Percentiles rank a stretch among this genome's conserved stretches.
Conservation (phyloP, 352 stramenopile species). For the Blastocystis sp. region DNA sequence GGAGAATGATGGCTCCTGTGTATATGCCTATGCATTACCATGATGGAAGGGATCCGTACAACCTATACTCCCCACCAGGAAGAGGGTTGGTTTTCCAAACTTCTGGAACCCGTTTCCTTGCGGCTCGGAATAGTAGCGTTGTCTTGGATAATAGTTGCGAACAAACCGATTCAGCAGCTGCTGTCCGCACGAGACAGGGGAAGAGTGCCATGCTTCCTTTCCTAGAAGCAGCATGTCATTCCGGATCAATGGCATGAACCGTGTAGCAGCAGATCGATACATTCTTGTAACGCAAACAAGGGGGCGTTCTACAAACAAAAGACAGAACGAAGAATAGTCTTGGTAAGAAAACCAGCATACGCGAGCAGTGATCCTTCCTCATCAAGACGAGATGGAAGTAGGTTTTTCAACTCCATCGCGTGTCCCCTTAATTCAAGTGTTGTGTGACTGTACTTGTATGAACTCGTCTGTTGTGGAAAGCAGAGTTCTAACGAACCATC, state of each 20-base stretch:
- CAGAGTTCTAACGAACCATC: too few relatives aligned
- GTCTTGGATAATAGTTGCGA: not conserved
- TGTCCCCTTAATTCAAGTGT: too few relatives aligned
- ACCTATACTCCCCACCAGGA: not conserved
- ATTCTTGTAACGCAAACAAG: not conserved
- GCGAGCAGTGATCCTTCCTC: too few relatives aligned
- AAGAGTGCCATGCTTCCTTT: not conserved
- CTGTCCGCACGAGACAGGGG: not conserved
- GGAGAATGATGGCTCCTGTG: conserved; percentile 3
- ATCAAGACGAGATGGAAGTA: too few relatives aligned
- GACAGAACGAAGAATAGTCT: too few relatives aligned
- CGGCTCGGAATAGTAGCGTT: not conserved
- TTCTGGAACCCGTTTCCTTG: not conserved
- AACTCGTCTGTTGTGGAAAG: too few relatives aligned
- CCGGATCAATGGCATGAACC: not conserved
- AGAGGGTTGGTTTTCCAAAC: conserved; percentile 23
- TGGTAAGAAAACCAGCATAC: too few relatives aligned
- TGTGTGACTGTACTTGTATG: too few relatives aligned
- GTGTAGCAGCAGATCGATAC: not conserved
- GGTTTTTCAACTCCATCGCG: too few relatives aligned
- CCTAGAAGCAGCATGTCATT: too few relatives aligned
- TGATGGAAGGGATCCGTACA: not conserved
- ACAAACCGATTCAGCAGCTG: not conserved
- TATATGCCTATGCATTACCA: not conserved
- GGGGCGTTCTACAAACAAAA: too few relatives aligned